Conservation (phyloP, 1,284 basidiomycete genomes). For the Apiotrichum gamsii region DNA sequence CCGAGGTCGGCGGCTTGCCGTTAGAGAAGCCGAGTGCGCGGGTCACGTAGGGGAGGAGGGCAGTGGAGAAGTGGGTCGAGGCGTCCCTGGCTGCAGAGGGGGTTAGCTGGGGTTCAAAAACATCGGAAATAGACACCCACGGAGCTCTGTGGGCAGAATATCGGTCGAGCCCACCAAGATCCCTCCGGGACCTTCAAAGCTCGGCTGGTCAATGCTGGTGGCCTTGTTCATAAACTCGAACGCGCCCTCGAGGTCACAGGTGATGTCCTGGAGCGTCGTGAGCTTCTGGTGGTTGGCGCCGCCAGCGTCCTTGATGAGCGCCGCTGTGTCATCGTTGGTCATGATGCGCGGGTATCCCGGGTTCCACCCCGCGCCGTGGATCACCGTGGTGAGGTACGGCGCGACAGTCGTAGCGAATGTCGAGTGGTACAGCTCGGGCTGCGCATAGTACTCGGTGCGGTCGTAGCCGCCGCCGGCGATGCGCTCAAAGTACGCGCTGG, state of each 20-base stretch:
- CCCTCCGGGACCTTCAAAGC: constrained; percentile 54
- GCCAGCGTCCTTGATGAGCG: constrained; percentile 52
- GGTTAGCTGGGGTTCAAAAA: too few species aligned
- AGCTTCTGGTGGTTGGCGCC: constrained; percentile 37
- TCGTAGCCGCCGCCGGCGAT: constrained; percentile 57
- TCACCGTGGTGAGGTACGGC: constrained; percentile 71
- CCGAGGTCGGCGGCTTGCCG: constrained; percentile 14
- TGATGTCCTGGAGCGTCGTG: constrained; percentile 75
- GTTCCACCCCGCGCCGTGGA: constrained; percentile 81
- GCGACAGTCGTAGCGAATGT: constrained; percentile 69
- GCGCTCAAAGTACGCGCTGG: constrained; percentile 62
- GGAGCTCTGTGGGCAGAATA: constrained; percentile 76
- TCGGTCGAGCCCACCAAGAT: constrained; percentile 79
- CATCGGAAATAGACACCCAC: too few species aligned
- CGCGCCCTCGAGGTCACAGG: constrained; percentile 78
- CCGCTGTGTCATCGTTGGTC: constrained; percentile 58
- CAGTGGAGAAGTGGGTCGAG: constrained; percentile 64
- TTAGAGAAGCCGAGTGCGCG: constrained; percentile 46
- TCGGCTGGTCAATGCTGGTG: constrained; percentile 69
- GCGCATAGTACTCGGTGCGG: constrained; percentile 63
- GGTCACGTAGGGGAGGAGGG: constrained; percentile 61
- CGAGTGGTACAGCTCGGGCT: constrained; percentile 61
- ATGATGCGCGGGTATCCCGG: constrained; percentile 69
- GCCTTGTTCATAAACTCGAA: constrained; percentile 69
- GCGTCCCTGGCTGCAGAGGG: constrained; percentile 58